Conservation (phyloP, 2,329 filamentous ascomycete genomes). For the Epichloe uncinata region DNA sequence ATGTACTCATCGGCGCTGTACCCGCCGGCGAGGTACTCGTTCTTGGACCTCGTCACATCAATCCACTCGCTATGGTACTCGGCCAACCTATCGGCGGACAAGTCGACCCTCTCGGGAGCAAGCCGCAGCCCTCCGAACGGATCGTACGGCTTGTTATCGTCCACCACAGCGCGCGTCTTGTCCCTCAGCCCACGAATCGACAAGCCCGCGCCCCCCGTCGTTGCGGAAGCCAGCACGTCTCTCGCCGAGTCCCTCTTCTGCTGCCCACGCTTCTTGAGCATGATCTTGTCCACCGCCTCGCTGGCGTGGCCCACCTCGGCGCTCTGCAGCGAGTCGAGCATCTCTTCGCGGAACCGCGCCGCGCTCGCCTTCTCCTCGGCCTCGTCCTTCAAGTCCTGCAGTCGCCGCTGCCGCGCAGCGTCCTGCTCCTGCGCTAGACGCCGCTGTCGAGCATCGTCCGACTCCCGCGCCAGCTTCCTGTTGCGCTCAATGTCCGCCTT, state of each 20-base stretch:
- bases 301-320: slow-evolving; percentile 47
- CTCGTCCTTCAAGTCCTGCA: slow-evolving; percentile 53
- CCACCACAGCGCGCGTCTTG: slow-evolving; percentile 25
- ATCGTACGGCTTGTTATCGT: slow-evolving; percentile 66
- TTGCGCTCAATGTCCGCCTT: slow-evolving; percentile 53
- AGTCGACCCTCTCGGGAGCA: slow-evolving; percentile 52
- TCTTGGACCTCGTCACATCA: slow-evolving; percentile 50
- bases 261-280: slow-evolving; percentile 62
- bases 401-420: slow-evolving; percentile 42
- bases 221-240: slow-evolving; percentile 18
- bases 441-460: slow-evolving; percentile 37
- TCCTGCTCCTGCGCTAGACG: slow-evolving; percentile 54
- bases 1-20: slow-evolving; percentile 78
- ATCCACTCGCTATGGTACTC: slow-evolving; percentile 67
- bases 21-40: slow-evolving; percentile 59
- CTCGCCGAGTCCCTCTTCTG: slow-evolving; percentile 21
- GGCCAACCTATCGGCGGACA: slow-evolving; percentile 36
- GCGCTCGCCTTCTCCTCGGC: slow-evolving; percentile 54
- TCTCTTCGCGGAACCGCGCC: slow-evolving; percentile 50
- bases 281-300: slow-evolving; percentile 43
- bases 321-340: slow-evolving; percentile 55
- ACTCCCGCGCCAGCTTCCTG: slow-evolving; percentile 37
- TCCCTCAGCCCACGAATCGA: slow-evolving; percentile 74
- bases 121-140: slow-evolving; percentile 69
- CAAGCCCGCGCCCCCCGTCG: slow-evolving; percentile 16